A percentile compares a stretch with the other conserved stretches of the same genome.
Evolutionary conservation across 2,329 filamentous ascomycete genomes (phyloP).

Genomic region (Elsinoe fawcettii): DNA sequence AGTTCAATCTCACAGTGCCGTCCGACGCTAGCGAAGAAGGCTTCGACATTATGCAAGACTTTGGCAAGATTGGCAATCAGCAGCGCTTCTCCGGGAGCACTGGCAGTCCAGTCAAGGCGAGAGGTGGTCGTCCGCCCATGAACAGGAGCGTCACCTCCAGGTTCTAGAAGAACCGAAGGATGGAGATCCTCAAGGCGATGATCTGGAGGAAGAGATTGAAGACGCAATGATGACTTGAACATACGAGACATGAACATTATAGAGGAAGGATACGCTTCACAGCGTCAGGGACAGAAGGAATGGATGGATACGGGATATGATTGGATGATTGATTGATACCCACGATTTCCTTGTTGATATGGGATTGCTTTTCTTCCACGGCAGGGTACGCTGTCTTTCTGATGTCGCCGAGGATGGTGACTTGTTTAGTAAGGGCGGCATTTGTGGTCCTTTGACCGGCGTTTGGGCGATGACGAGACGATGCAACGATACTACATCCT

Average conservation of each 20-base stretch:
- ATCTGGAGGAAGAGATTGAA: neutral
- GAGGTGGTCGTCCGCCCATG: constrained; percentile 16
- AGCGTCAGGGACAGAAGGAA: neutral
- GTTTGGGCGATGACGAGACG: constrained; percentile 8
- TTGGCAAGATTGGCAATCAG: constrained; percentile 59
- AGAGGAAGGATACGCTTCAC: neutral
- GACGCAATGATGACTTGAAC: neutral
- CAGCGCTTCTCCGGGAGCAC: constrained; percentile 6
- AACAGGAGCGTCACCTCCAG: constrained; percentile 19
- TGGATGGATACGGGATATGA: constrained; percentile 3
- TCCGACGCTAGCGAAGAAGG: constrained; percentile 52
- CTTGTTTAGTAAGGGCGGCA: too few species aligned
- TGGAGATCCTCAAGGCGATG: neutral
- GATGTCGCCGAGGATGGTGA: neutral
- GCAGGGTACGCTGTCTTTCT: neutral
- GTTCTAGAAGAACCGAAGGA: constrained; percentile 15
- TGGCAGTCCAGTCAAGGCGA: constrained; percentile 18
- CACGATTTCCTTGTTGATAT: constrained; percentile 13
- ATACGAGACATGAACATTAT: neutral
- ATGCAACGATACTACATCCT: constrained; percentile 1
- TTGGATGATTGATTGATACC: constrained; percentile 14
- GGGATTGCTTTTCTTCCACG: neutral
- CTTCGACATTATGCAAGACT: constrained; percentile 67
- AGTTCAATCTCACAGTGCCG: constrained; percentile 49
- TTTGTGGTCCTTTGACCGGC: neutral